These are phyloP conservation scores for Plectosphaerella sp. DNA, from an alignment of 2,329 filamentous ascomycete genomes.

Conservation along the genomic window DNA sequence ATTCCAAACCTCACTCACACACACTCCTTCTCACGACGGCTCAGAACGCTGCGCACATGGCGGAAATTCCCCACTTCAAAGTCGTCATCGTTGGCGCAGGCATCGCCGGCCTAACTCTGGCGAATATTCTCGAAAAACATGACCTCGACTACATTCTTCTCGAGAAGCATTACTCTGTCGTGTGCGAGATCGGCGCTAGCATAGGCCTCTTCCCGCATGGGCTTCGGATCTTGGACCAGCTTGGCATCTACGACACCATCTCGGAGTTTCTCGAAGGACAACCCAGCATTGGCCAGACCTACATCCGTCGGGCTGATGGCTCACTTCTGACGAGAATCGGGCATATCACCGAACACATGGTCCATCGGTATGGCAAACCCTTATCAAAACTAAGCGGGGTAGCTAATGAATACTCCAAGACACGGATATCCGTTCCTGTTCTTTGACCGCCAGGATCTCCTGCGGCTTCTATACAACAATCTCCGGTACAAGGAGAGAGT, in stretches of 20 bases:
- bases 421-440: constrained; percentile 26
- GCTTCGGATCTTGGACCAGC: constrained; percentile 42
- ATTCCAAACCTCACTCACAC: too few relatives aligned
- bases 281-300: constrained; percentile 4
- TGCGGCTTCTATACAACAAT: constrained; percentile 26
- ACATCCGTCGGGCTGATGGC: constrained; percentile 3
- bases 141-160: constrained; percentile 45
- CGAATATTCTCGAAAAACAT: constrained; percentile 34
- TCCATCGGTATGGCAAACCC: not conserved
- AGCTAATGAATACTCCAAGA: constrained; percentile 3
- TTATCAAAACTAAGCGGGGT: not conserved
- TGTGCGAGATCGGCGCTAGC: constrained; percentile 40
- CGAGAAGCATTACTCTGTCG: constrained; percentile 34
- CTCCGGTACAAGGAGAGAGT: constrained; percentile 21
- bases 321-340: not conserved
- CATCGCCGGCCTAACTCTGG: constrained; percentile 13
- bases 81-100: not conserved
- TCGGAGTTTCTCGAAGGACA: constrained; percentile 8
- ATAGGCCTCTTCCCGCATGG: constrained; percentile 40
- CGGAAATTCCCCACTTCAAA: not conserved
- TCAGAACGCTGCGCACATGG: too few relatives aligned
- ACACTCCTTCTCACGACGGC: too few relatives aligned
- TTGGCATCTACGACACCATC: constrained; percentile 32
- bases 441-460: constrained; percentile 27
- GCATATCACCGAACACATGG: not conserved